Evolutionary conservation across 176 grass and related monocot species (phyloP), one percentile per base, ranked within the genome.

Genomic region (Oryza nivara): DNA sequence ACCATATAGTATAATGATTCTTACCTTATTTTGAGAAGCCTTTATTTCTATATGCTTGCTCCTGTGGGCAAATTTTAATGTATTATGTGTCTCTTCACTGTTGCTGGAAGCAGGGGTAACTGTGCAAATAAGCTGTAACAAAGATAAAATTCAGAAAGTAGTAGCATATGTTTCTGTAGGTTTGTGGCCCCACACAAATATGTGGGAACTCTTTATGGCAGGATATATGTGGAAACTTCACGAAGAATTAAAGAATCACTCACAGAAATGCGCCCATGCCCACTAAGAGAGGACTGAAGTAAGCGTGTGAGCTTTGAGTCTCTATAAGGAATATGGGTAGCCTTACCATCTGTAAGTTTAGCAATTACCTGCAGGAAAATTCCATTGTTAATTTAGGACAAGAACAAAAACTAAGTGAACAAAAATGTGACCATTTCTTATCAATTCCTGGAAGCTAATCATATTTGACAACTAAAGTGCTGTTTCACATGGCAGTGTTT

Each of bases 331-430:
- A 98, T 90, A 82, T 98, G 96, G 63, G 96, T 88, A 72, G 96
- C 91, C 85, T 98, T 98, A 48, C 89, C 96, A 88, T 98, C 96
- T 85, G 96, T 98, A 60, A 98, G 91, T 93, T 98, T 98, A 90
- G 87, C 76, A 80, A 98, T 98, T 17, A 98, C 96, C 96, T 98
- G 87, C 74, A 68, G 0, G 14, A 81, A 54, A 84, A 89, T 79
- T 14, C 7, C 40, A 26, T 58, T 3, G 16, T 45, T 12, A 84
- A 79, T 65, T 85, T 75, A 63, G 58, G 5, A 16, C 20, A 23
- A 77, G 47, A 48, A 36, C 6, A 76, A 73, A 19, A 80, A 77
- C 26, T 41, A 79, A 60, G 88, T 12, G 19, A 67, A 40, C 19
- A 91, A 72, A 83, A 51, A 71, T 66, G 23, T 40, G 52, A 83